Evolutionary conservation across 169 alveolate genomes (phyloP).

Genomic region (Pseudocohnilembus persalinus): DNA sequence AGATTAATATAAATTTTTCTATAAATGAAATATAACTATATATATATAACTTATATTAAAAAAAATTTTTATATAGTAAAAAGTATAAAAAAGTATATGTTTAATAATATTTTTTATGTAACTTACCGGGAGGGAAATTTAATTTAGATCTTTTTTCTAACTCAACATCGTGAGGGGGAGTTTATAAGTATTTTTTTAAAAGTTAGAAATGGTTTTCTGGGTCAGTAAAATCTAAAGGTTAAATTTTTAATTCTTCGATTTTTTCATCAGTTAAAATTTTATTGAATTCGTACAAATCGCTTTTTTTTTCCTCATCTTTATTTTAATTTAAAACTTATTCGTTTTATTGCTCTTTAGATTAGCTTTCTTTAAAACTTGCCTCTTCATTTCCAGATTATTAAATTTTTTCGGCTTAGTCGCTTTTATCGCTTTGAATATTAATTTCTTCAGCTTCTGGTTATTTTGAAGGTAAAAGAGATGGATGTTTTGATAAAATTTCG

Average conservation of each 20-base stretch:
- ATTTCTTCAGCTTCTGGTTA: constrained; percentile 11
- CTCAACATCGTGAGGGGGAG: constrained; percentile 33
- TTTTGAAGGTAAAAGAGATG: constrained; percentile 25
- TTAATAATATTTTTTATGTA: no score
- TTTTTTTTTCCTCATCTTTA: neutral
- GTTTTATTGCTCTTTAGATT: neutral
- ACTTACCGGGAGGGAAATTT: constrained; percentile 39
- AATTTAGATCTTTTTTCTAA: constrained; percentile 25
- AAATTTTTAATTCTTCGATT: neutral
- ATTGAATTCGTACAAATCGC: neutral
- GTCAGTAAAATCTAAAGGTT: constrained; percentile 19
- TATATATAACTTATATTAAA: no score
- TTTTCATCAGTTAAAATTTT: constrained; percentile 6
- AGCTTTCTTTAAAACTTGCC: neutral
- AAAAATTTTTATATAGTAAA: no score
- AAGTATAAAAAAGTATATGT: no score
- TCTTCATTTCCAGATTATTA: constrained; percentile 30
- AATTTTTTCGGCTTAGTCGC: constrained; percentile 1
- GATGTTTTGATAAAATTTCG: constrained; percentile 29
- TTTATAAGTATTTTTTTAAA: constrained; percentile 27
- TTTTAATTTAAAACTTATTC: neutral
- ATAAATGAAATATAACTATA: no score
- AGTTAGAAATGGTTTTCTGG: constrained; percentile 15
- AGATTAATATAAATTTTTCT: no score
- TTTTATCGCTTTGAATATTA: neutral